Evolutionary conservation across 768 basidiomycete species (phyloP).

Genomic region (Boletellus emodensis): DNA sequence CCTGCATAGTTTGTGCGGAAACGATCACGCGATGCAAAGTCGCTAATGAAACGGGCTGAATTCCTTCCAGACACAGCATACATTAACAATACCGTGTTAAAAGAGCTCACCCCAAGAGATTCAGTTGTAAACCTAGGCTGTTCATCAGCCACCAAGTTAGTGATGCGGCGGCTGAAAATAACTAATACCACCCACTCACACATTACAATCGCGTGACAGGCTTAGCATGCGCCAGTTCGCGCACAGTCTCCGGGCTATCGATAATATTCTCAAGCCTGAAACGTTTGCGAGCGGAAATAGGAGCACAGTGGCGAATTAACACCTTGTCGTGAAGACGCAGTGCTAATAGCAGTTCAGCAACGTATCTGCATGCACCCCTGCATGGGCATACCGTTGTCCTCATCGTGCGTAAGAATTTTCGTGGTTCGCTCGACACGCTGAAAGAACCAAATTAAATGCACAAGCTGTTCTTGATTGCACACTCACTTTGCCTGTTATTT

Average conservation of each 20-base stretch:
- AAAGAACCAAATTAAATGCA: neutral
- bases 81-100: constrained; percentile 9
- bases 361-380: neutral
- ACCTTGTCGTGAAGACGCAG: constrained; percentile 69
- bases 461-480: neutral
- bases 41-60: neutral
- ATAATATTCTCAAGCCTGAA: constrained; percentile 68
- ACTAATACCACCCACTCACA: neutral
- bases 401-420: constrained; percentile 77
- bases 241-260: constrained; percentile 64
- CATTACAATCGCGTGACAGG: neutral
- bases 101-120: constrained; percentile 14
- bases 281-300: constrained; percentile 73
- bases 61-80: constrained; percentile 4
- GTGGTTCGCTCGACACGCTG: constrained; percentile 68
- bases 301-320: constrained; percentile 76
- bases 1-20: neutral
- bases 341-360: constrained; percentile 35
- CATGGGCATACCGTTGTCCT: constrained; percentile 54
- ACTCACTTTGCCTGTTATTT: constrained; percentile 71
- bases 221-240: constrained; percentile 34
- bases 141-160: neutral
- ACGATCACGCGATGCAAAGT: neutral
- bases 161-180: neutral
- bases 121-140: neutral